Percentiles rank a stretch among this genome's conserved stretches.
These are phyloP conservation scores for Diplotaxis tenuifolia DNA, from an alignment of 345 rosid species.

Conservation along the genomic window DNA sequence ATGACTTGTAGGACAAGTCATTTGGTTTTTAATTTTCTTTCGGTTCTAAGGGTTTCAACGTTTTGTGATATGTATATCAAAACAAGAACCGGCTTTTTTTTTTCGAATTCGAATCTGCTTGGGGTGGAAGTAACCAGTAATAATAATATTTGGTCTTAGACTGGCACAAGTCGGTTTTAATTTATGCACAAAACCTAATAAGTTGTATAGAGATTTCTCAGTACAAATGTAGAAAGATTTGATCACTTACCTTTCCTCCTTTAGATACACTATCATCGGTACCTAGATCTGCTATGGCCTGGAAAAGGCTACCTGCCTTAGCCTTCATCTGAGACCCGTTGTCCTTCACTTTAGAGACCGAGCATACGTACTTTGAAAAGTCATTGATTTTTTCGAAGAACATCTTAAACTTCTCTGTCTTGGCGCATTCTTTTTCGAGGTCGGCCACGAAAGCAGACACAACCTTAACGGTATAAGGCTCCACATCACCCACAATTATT, in stretches of 20 bases:
- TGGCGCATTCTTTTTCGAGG: constrained; percentile 23
- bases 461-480: constrained; percentile 20
- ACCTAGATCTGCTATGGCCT: background rate
- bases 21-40: background rate
- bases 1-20: background rate
- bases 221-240: background rate
- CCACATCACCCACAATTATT: constrained; percentile 5
- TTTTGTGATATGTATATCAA: background rate
- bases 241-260: background rate
- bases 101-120: background rate
- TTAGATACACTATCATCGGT: background rate
- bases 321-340: constrained; percentile 20
- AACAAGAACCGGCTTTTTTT: background rate
- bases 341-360: background rate
- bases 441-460: background rate
- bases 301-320: constrained; percentile 8
- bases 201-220: background rate
- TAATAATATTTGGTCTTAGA: background rate
- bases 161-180: background rate
- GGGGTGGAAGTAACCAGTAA: background rate
- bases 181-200: background rate
- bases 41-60: background rate
- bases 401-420: constrained; percentile 12
- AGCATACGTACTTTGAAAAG: constrained; percentile 1
- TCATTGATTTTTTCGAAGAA: constrained; percentile 10